These are phyloP conservation scores for Melaleuca alternifolia DNA, from an alignment of 345 rosid species.

Conservation along the genomic window DNA sequence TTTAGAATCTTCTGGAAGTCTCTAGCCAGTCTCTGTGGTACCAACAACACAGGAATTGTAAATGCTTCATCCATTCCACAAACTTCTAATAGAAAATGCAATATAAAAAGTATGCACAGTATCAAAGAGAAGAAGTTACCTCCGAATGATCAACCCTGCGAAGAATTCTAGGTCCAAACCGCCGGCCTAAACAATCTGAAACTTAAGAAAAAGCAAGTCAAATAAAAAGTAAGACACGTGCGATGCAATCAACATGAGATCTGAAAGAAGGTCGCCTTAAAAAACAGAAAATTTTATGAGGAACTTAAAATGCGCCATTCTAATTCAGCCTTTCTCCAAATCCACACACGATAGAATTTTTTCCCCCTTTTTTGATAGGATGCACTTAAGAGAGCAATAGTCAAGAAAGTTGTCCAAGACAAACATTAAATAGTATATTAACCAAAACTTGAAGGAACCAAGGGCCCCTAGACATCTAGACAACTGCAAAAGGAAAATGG, in stretches of 20 bases:
- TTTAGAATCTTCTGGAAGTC: conserved; percentile 81
- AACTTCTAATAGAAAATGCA: conserved; percentile 1
- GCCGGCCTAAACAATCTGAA: conserved; percentile 98
- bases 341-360: not conserved
- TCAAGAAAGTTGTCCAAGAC: not conserved
- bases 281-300: not conserved
- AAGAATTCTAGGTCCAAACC: conserved; percentile 93
- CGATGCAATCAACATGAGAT: not conserved
- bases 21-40: conserved; percentile 67
- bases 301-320: not conserved
- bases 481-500: not conserved
- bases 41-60: conserved; percentile 7
- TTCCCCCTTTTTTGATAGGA: not conserved
- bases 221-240: not conserved
- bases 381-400: not conserved
- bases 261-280: not conserved
- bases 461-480: not conserved
- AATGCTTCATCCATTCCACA: conserved; percentile 3
- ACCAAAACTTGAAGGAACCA: not conserved
- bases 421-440: not conserved
- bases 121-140: conserved; percentile 29
- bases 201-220: conserved; percentile 9
- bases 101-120: not conserved
- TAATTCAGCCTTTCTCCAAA: not conserved
- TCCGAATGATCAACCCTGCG: conserved; percentile 87